These are phyloP conservation scores for Pseudotsuga menziesii DNA, from an alignment of 75 land plant genomes.

Conservation along the genomic window DNA sequence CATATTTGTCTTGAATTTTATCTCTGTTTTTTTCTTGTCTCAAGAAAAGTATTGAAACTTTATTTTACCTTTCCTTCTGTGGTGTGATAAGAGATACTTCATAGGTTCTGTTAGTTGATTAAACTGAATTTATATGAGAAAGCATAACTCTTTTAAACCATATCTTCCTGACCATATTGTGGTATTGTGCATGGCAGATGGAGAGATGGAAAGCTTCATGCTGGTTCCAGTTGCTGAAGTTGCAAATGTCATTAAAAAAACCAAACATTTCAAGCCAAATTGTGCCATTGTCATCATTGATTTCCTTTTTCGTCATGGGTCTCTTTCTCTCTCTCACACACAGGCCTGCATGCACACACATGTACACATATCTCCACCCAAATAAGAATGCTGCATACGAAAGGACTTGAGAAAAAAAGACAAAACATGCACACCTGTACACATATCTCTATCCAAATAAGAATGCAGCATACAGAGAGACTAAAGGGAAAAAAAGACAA, in stretches of 20 bases:
- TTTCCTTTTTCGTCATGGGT: slow-evolving; percentile 96
- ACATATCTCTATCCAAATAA: background rate
- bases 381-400: background rate
- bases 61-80: background rate
- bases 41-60: background rate
- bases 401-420: background rate
- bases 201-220: slow-evolving; percentile 88
- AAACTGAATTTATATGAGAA: background rate
- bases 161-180: background rate
- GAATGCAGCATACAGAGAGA: background rate
- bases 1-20: background rate
- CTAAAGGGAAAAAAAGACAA: background rate
- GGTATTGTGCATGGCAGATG: slow-evolving; percentile 46
- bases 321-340: background rate
- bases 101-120: background rate
- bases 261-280: slow-evolving; percentile 80
- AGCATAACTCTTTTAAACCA: background rate
- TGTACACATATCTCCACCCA: background rate
- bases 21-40: background rate
- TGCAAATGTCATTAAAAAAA: slow-evolving; percentile 51
- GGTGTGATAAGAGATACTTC: background rate
- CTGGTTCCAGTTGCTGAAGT: slow-evolving; percentile 66
- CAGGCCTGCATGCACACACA: background rate
- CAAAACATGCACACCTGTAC: background rate
- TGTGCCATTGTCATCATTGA: slow-evolving; percentile 87